Base-by-base conservation (phyloP, 2,329 filamentous ascomycete genomes). In the Ampelomyces quisqualis region DNA sequence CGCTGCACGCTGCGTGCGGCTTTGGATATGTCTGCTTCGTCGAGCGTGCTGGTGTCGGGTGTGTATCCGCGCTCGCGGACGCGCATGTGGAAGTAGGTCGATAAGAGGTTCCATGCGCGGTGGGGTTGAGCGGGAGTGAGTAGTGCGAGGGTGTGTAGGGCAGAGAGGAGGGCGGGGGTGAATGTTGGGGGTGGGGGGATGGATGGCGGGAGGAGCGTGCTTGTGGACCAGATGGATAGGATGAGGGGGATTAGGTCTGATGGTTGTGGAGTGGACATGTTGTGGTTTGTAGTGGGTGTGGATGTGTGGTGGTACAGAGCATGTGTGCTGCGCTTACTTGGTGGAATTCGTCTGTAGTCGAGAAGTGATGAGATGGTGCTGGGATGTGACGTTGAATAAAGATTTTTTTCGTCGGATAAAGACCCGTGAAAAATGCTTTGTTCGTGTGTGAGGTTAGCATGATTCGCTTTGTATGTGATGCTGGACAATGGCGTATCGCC, bases 71-170 rank as follows among this genome's bases (percentile, higher is more conserved):
- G 31, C 14, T 45, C 38, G 8, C 51, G 28, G 5, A 52, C 44
- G 1, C 51, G 33, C 2, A 40, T 43, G 9, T 40, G 33, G 32
- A 44, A 47, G 7, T 54, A 54, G 2, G 51, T 54, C 14, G 34
- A 27, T 4, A 54, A 11, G 0, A 54, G n/a, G 1, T 17, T 45
- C 18, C 51, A 45, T 8, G 51, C 51, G 4, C 49, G 45, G 2
- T 50, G 43, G 14, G 35, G 27, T 27, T 54, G 43, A 5, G 40
- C 28, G n/a, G 37, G 14, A 1, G 46, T 52, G 2, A 52, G 28
- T 2, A 29, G 26, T 3, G 51, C 51, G 7, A 54, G 49, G 1
- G 17, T 14, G 13, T 31, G 29, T 2, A 54, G 11, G 4, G 49
- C 38, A 5, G 17, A 2, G 18, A 51, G 11, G 2, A 53, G 36